Evolutionary conservation across 805 yeast species (phyloP), one percentile per base, ranked within the genome.

Genomic region (Saccharomycopsis vini): DNA sequence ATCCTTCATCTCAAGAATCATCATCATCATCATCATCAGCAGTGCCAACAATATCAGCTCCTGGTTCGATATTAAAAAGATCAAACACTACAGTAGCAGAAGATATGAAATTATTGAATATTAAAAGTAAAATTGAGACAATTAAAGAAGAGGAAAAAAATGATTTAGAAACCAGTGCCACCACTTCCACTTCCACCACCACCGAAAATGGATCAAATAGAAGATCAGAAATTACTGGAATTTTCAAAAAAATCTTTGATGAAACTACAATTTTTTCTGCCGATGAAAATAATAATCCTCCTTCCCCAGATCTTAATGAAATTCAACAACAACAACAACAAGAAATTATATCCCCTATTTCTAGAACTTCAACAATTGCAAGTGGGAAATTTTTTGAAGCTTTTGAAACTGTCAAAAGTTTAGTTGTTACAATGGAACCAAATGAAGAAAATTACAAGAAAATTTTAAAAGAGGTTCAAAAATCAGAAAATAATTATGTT

Each of bases 201-300:
- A 69, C 85, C 16, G 80, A 79, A 2, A 70, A 72, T 46, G 53
- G 55, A 3, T 68, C 76, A 22, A 72, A 75, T 52, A 77, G 72
- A 53, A 80, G 92, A 1, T 67, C 76, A 16, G 64, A 68, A 4
- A 77, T 82, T 33, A 72, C 78, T 2, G 68, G 69, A 39, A 80
- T 84, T 82, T 55, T 81, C 15, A 69, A 69, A 49, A 66, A 64
- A 39, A 68, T 71, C 51, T 57, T 75, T 34, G 64, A n/a, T n/a
- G 67, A 10, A 60, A 69, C 36, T 42, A 54, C 3, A 64, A 72
- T 48, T 59, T 77, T n/a, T n/a, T n/a, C n/a, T n/a, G n/a, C n/a
- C n/a, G n/a, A n/a, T n/a, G n/a, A n/a, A n/a, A n/a, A n/a, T n/a
- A n/a, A n/a, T n/a, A 35, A 21, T 22, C 33, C 33, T 10, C n/a